Base-by-base conservation (phyloP, 2,329 filamentous ascomycete species). In the Sphaerulina vaccinii region DNA sequence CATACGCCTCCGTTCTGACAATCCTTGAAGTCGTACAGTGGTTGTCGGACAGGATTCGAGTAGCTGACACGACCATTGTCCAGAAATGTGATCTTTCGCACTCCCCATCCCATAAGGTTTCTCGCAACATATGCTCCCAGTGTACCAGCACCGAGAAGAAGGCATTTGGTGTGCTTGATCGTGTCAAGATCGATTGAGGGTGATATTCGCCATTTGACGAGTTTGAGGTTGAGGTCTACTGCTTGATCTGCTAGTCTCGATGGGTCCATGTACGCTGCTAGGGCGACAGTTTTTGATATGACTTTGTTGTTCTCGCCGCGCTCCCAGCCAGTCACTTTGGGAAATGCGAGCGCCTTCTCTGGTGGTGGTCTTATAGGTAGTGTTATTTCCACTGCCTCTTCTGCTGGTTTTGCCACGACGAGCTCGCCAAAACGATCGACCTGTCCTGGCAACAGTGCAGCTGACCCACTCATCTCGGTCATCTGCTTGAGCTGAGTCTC, bases 191-290 rank as follows among this genome's bases (percentile, higher is more conserved):
- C 81, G 35, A 99, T 80, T 44, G 85, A 85, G 0, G 93, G 93
- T 6, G 90, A 89, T 63, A 99, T 90, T 33, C 93, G 85, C 93
- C 93, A 99, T 73, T 96, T 99, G 85, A 99, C 99, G 52, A 99
- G 79, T 72, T 97, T 97, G 54, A 97, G 78, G 65, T 99, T 99
- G 52, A 99, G 79, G 65, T 99, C 93, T 8, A 97, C 92, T 0
- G 91, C 90, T 68, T 95, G 90, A 67, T 97, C 91, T 18, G 93
- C 93, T 15, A 97, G 77, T 62, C 85, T 85, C 27, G 80, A 77
- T 5, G 93, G 92, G 66, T 99, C 91, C 87, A 99, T 92, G 63
- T 96, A 95, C 63, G 93, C 90, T 16, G 87, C 87, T 7, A 99
- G 78, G 64, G 95, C 90, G 11, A 90, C 89, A 15, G 86, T 80